Percentiles rank a stretch among this genome's conserved stretches.
phyloP scores from a whole-genome alignment of 164 flowering plant genomes.

The Piper longum region DNA sequence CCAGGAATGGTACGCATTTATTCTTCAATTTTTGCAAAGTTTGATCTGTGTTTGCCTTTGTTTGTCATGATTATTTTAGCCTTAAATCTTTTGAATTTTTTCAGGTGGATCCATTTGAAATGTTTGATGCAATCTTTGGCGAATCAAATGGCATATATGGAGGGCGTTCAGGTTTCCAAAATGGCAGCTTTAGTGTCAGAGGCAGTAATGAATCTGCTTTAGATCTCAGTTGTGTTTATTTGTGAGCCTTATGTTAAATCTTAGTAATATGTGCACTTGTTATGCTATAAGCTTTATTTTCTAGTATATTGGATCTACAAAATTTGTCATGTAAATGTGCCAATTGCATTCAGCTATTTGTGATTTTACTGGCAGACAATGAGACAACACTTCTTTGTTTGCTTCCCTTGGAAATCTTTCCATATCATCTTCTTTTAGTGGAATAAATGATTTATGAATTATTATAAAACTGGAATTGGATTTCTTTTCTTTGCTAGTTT shows the following conservation, averaged over 20 bases:
- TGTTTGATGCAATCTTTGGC: conserved; percentile 69
- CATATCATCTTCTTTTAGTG: too few relatives aligned
- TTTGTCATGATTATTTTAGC: neutral
- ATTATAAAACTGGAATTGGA: too few relatives aligned
- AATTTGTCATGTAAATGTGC: neutral
- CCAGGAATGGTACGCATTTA: conserved; percentile 38
- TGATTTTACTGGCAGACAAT: too few relatives aligned
- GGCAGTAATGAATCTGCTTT: conserved; percentile 28
- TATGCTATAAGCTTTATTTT: too few relatives aligned
- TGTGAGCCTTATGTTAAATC: neutral
- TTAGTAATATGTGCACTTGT: neutral
- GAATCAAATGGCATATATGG: conserved; percentile 59
- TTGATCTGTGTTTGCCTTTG: too few relatives aligned
- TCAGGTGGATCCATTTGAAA: conserved; percentile 84
- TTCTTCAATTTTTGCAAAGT: neutral
- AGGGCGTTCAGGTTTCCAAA: conserved; percentile 33
- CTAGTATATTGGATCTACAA: neutral
- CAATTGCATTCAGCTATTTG: too few relatives aligned
- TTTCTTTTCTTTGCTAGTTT: too few relatives aligned
- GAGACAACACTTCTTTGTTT: too few relatives aligned
- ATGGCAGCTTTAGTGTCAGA: conserved; percentile 28
- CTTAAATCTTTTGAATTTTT: neutral
- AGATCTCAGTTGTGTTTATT: conserved; percentile 43
- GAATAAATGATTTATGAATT: too few relatives aligned
- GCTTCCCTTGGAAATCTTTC: too few relatives aligned